Evolutionary conservation across 192 early-diverging fungal species (phyloP).

Genomic region (Podila clonocystis): DNA sequence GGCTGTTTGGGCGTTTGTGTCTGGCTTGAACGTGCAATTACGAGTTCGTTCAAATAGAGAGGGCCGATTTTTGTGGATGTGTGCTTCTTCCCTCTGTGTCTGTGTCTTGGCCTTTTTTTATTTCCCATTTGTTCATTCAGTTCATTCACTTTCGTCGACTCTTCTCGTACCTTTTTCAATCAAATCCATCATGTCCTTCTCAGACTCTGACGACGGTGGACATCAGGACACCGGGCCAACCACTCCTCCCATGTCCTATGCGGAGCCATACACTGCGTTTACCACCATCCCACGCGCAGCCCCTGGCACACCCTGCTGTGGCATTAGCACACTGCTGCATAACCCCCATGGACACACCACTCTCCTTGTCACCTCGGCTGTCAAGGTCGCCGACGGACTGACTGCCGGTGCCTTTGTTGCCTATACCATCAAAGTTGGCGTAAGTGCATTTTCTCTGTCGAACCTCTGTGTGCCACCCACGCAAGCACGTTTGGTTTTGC

Average conservation of each 20-base stretch:
- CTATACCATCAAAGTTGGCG: constrained; percentile 63
- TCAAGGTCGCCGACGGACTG: constrained; percentile 60
- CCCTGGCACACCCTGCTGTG: constrained; percentile 48
- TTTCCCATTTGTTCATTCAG: too few species aligned
- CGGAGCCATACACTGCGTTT: constrained; percentile 38
- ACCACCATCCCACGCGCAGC: constrained; percentile 48
- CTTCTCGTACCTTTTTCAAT: neutral
- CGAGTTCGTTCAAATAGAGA: too few species aligned
- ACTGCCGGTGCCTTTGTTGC: constrained; percentile 60
- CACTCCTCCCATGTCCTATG: neutral
- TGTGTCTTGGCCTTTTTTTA: neutral
- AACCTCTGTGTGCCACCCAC: neutral
- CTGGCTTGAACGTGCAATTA: too few species aligned
- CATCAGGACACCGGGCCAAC: constrained; percentile 8
- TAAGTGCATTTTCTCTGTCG: constrained; percentile 26
- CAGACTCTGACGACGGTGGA: constrained; percentile 18
- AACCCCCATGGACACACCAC: constrained; percentile 36
- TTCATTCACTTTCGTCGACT: neutral
- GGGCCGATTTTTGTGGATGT: neutral
- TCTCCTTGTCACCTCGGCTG: constrained; percentile 58
- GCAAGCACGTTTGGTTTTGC: neutral
- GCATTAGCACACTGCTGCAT: constrained; percentile 46
- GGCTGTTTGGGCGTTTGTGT: too few species aligned
- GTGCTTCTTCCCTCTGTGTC: neutral
- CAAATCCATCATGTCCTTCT: constrained; percentile 36